phyloP scores from a whole-genome alignment of 257 asterid species.

The Mentha longifolia region DNA sequence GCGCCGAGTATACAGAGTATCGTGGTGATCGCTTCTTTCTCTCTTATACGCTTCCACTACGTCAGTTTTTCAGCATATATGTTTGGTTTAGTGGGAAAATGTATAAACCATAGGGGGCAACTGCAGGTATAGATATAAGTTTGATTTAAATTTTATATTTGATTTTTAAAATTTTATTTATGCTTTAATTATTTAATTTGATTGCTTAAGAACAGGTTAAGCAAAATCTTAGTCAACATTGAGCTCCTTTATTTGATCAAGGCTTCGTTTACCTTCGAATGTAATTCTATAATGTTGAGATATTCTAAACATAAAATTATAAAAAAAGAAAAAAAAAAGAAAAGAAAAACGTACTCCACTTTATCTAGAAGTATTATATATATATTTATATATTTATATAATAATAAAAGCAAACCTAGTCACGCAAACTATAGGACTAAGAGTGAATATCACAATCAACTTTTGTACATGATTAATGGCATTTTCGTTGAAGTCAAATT shows the following conservation, averaged over 20 bases:
- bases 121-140: neutral
- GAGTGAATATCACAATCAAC: neutral
- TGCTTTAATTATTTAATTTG: too few species aligned
- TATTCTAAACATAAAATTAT: neutral
- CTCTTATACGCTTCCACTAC: too few species aligned
- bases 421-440: slow-evolving; percentile 13
- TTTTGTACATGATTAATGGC: slow-evolving; percentile 33
- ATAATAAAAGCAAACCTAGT: slow-evolving; percentile 15
- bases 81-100: neutral
- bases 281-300: neutral
- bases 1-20: too few species aligned
- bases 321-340: too few species aligned
- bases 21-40: too few species aligned
- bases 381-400: neutral
- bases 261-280: neutral
- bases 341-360: too few species aligned
- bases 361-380: neutral
- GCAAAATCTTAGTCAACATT: slow-evolving; percentile 16
- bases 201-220: too few species aligned
- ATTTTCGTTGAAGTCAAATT: slow-evolving; percentile 38
- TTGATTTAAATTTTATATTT: too few species aligned
- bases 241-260: neutral
- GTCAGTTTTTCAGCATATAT: too few species aligned
- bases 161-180: too few species aligned
- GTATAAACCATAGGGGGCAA: neutral